Conservation (phyloP, 2,329 filamentous ascomycete species). For the Leptoxyphium fumago region DNA sequence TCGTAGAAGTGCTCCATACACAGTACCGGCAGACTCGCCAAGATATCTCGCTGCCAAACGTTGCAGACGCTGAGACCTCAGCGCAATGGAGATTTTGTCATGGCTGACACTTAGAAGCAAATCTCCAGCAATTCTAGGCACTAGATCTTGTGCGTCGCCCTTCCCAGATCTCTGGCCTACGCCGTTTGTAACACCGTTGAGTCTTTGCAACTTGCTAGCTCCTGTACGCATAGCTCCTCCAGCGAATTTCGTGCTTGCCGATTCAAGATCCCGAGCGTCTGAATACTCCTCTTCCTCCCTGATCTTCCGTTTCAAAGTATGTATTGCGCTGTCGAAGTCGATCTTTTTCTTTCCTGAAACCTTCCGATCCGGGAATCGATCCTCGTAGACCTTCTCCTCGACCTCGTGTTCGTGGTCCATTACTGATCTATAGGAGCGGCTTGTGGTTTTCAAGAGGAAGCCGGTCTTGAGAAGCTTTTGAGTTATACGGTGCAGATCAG, state of each 20-base stretch:
- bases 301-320: slow-evolving; percentile 40
- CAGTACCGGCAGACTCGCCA: slow-evolving; percentile 57
- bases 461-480: slow-evolving; percentile 45
- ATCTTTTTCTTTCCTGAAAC: slow-evolving; percentile 53
- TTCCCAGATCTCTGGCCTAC: slow-evolving; percentile 6
- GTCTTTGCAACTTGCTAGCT: slow-evolving; percentile 18
- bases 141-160: slow-evolving; percentile 11
- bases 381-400: slow-evolving; percentile 46
- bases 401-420: slow-evolving; percentile 43
- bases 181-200: slow-evolving; percentile 19
- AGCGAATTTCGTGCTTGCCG: slow-evolving; percentile 12
- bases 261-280: slow-evolving; percentile 13
- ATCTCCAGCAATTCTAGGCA: slow-evolving; percentile 30
- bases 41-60: slow-evolving; percentile 56
- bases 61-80: slow-evolving; percentile 66
- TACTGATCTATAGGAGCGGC: slow-evolving; percentile 35
- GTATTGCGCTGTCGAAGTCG: slow-evolving; percentile 44
- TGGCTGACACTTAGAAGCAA: slow-evolving; percentile 69
- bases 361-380: slow-evolving; percentile 35
- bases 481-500: slow-evolving; percentile 23
- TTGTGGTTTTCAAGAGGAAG: slow-evolving; percentile 49
- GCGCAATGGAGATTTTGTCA: slow-evolving; percentile 66
- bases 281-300: slow-evolving; percentile 26
- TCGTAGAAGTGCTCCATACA: slow-evolving; percentile 62
- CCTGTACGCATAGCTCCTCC: slow-evolving; percentile 5